Evolutionary conservation across 495 filamentous ascomycete genomes (phyloP).

Genomic region (Xylona heveae): DNA sequence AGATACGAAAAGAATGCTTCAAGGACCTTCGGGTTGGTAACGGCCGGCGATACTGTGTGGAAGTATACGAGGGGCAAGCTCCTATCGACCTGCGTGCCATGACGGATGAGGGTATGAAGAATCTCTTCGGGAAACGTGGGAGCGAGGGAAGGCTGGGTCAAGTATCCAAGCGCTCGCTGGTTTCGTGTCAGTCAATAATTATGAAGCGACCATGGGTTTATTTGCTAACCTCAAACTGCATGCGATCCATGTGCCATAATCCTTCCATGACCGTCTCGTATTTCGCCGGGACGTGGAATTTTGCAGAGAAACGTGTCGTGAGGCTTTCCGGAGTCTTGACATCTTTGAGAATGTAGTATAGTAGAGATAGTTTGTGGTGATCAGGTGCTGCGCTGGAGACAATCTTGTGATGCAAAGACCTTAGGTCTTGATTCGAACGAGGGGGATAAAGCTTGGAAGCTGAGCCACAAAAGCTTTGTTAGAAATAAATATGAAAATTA

Average conservation of each 20-base stretch:
- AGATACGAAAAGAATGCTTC: conserved; percentile 43
- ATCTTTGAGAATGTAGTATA: conserved; percentile 67
- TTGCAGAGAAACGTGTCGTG: conserved; percentile 24
- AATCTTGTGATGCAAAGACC: conserved; percentile 41
- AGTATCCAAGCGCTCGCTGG: conserved; percentile 44
- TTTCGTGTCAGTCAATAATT: conserved; percentile 5
- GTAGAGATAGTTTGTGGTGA: conserved; percentile 54
- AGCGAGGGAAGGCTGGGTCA: conserved; percentile 47
- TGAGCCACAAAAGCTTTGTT: no score
- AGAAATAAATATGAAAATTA: no score
- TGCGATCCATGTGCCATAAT: conserved; percentile 57
- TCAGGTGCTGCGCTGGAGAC: conserved; percentile 32
- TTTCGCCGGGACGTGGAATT: conserved; percentile 30
- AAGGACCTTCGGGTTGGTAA: conserved; percentile 34
- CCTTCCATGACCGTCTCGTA: conserved; percentile 61
- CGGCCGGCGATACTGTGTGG: conserved; percentile 42
- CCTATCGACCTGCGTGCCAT: conserved; percentile 36
- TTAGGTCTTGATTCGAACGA: conserved; percentile 36
- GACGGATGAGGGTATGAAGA: conserved; percentile 39
- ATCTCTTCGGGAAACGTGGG: conserved; percentile 70
- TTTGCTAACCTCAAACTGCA: conserved; percentile 35
- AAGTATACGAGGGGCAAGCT: conserved; percentile 55
- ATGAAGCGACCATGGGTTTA: no score
- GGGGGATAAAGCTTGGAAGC: conserved; percentile 47
- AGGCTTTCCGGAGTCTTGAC: conserved; percentile 25